Conservation (phyloP, 2,329 filamentous ascomycete species). For the Xylariaceae sp. region DNA sequence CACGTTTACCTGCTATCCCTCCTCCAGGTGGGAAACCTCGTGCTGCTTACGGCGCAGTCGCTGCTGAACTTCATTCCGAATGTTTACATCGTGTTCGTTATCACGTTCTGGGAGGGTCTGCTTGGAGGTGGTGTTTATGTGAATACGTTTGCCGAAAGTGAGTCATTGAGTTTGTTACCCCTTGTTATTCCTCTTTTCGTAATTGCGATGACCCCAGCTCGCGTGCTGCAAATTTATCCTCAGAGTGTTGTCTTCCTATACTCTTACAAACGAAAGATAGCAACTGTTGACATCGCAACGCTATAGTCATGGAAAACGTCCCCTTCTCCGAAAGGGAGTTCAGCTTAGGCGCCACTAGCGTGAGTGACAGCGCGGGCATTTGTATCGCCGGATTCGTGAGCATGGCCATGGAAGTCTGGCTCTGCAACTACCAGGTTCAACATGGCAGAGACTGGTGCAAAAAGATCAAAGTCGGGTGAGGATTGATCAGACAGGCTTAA, state of each 20-base stretch:
- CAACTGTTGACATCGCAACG: neutral
- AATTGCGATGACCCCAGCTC: too few relatives aligned
- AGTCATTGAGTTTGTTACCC: neutral
- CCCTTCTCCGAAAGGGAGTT: conserved; percentile 79
- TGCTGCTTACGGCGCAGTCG: conserved; percentile 69
- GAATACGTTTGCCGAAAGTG: conserved; percentile 83
- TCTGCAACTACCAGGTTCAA: conserved; percentile 82
- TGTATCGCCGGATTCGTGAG: conserved; percentile 82
- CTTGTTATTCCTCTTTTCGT: neutral
- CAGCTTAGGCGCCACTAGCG: conserved; percentile 81
- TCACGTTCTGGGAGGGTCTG: conserved; percentile 93
- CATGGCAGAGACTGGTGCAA: conserved; percentile 73
- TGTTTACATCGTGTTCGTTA: conserved; percentile 77
- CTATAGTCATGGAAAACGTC: conserved; percentile 69
- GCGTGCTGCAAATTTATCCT: neutral
- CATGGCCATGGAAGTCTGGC: conserved; percentile 73
- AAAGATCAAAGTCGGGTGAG: conserved; percentile 44
- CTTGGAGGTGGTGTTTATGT: conserved; percentile 91
- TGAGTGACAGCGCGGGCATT: conserved; percentile 88
- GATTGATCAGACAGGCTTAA: neutral
- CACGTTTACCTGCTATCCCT: conserved; percentile 76
- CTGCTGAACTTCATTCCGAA: conserved; percentile 76
- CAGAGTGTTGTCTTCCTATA: too few relatives aligned
- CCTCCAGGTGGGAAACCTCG: conserved; percentile 75
- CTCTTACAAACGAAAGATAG: neutral